A percentile compares a stretch with the other conserved stretches of the same genome.
Conservation (phyloP, 805 yeast genomes). For the Metschnikowia vanudenii region DNA sequence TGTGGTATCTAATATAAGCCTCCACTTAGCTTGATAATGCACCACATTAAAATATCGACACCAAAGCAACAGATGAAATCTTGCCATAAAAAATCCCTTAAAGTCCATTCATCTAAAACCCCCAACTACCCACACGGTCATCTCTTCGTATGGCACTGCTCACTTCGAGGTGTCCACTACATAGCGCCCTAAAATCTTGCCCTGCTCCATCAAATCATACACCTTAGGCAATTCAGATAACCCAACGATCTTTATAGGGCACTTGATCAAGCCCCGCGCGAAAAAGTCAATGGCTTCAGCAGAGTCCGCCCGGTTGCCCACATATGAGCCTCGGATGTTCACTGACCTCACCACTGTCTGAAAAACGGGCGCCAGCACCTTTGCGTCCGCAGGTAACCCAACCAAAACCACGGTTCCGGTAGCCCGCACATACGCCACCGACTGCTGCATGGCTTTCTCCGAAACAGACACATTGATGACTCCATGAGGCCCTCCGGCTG, state of each 20-base stretch:
- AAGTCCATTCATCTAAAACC: too few species aligned
- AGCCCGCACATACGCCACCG: slow-evolving; percentile 39
- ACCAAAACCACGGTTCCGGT: slow-evolving; percentile 43
- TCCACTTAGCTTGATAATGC: too few species aligned
- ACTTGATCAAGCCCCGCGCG: slow-evolving; percentile 65
- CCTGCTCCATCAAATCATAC: slow-evolving; percentile 76
- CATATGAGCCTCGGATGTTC: slow-evolving; percentile 77
- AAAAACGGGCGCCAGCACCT: slow-evolving; percentile 67
- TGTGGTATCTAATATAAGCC: too few species aligned
- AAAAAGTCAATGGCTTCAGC: slow-evolving; percentile 78
- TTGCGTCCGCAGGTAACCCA: slow-evolving; percentile 80
- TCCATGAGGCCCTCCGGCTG: slow-evolving; percentile 76
- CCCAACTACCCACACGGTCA: too few species aligned
- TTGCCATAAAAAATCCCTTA: too few species aligned
- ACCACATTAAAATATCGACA: too few species aligned
- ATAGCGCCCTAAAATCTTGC: slow-evolving; percentile 83
- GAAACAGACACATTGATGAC: slow-evolving; percentile 75
- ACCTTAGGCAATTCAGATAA: slow-evolving; percentile 67
- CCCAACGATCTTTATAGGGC: slow-evolving; percentile 75
- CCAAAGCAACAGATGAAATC: too few species aligned
- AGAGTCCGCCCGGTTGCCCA: slow-evolving; percentile 86
- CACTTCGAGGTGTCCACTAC: slow-evolving; percentile 67
- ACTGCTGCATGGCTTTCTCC: slow-evolving; percentile 56
- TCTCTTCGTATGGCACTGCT: too few species aligned
- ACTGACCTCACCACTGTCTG: slow-evolving; percentile 70